A percentile compares a stretch with the other conserved stretches of the same genome.
Evolutionary conservation across 352 stramenopile genomes (phyloP).

Genomic region (Plasmopara halstedii): DNA sequence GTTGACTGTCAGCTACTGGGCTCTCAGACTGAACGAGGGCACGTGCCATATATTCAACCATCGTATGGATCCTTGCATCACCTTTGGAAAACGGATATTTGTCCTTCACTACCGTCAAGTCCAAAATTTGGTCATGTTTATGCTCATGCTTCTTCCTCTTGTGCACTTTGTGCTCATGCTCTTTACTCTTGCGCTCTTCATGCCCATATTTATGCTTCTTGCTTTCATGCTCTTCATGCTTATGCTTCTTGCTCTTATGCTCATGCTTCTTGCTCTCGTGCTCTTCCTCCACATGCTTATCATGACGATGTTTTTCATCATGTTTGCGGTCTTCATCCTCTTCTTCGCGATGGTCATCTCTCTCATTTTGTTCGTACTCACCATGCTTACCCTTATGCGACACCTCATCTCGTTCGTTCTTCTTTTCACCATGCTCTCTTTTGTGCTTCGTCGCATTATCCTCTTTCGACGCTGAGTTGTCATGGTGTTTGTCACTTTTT

Average conservation of each 20-base stretch:
- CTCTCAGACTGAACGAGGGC: conserved; percentile 18
- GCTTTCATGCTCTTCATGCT: conserved; percentile 1
- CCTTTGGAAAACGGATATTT: conserved; percentile 21
- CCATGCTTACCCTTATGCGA: conserved; percentile 1
- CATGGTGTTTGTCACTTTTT: conserved; percentile 2
- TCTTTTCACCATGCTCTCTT: conserved; percentile 5
- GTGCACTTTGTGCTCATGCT: conserved; percentile 2
- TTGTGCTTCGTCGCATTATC: conserved; percentile 7
- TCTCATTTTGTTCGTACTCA: background rate
- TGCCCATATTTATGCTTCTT: too few relatives aligned
- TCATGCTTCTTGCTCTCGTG: background rate
- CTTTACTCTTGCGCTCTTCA: background rate
- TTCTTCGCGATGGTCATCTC: conserved; percentile 2
- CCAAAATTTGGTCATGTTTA: conserved; percentile 9
- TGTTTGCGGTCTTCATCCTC: background rate
- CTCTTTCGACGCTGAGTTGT: background rate
- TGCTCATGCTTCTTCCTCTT: conserved; percentile 11
- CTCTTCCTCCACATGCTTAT: background rate
- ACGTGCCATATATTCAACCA: conserved; percentile 22
- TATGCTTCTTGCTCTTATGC: conserved; percentile 1
- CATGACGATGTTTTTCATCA: conserved; percentile 4
- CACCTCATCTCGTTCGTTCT: background rate
- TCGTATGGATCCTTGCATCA: conserved; percentile 14
- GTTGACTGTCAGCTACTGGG: conserved; percentile 28
- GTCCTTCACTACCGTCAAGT: conserved; percentile 7